phyloP scores from a whole-genome alignment of 208 protist genomes.

The Angomonas ambiguus region DNA sequence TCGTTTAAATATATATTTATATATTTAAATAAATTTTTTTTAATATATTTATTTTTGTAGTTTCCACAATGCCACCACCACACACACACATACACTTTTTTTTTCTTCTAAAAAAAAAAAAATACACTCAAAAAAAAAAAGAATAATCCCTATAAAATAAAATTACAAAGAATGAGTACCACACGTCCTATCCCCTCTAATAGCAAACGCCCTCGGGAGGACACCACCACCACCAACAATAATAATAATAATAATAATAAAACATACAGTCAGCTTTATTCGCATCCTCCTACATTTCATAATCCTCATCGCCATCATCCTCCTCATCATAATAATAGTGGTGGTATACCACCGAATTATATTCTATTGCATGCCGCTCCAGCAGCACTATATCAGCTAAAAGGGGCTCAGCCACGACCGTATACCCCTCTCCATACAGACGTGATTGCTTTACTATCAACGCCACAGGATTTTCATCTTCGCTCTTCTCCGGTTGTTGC shows the following conservation, averaged over 20 bases:
- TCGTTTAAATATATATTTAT: neutral
- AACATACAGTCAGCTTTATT: conserved; percentile 13
- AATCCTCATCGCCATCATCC: too few species aligned
- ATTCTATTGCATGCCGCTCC: conserved; percentile 54
- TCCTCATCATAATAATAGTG: too few species aligned
- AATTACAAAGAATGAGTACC: neutral
- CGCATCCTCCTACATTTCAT: too few species aligned
- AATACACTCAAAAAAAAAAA: too few species aligned
- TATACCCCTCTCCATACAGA: conserved; percentile 57
- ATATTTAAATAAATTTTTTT: too few species aligned
- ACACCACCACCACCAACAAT: neutral
- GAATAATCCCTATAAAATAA: too few species aligned
- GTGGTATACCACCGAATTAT: conserved; percentile 37
- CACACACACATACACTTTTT: neutral
- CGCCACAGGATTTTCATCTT: conserved; percentile 52
- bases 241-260: too few species aligned
- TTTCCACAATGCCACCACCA: too few species aligned
- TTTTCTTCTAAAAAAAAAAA: neutral
- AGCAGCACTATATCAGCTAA: conserved; percentile 56
- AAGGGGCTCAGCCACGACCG: conserved; percentile 41
- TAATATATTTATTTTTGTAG: too few species aligned
- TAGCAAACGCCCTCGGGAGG: conserved; percentile 2
- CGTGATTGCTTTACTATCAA: conserved; percentile 30
- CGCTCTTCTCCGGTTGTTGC: conserved; percentile 55
- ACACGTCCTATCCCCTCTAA: neutral